Base-by-base conservation (phyloP, 306 rosid species). In the peach (Prunus persica) region DNA sequence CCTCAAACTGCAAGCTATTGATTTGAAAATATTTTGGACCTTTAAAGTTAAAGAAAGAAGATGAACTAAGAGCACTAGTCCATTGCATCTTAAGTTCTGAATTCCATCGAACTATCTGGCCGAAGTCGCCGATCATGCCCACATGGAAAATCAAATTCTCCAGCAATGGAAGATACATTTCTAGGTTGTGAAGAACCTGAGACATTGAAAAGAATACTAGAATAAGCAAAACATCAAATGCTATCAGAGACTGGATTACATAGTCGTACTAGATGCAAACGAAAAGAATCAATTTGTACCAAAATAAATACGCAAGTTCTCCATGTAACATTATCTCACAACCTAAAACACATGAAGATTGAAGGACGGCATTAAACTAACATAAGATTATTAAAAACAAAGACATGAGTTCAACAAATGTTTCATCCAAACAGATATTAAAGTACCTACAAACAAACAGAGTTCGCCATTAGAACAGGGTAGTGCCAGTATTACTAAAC, bases 101-200 rank as follows among this genome's bases (percentile, higher is more conserved):
- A 25, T 86, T 80, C 88, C 90, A 81, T 13, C 65, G 86, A 65
- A 50, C 67, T 27, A 84, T 79, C 76, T 8, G 82, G 69, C 18
- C 2, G 65, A 73, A 66, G 69, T 67, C 55, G 72, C 76, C 64
- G 64, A 30, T 56, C 77, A 24, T 73, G 65, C 82, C 84, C 50
- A 68, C 73, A 75, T 84, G 82, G 67, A 22, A 71, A 72, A 84
- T 22, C 52, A 92, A 81, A 82, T 80, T 92, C 77, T 88, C 91
- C 87, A 92, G 73, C 80, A 92, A 76, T 20, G 96, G 93, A 47
- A 92, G 83, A 86, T 92, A 92, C 81, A 80, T 86, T 67, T 81
- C 85, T 65, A 92, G 79, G 75, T 82, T 92, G 75, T 87, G 84
- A 79, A 90, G 83, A 65, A 86, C 89, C 97, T 92, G 90, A 51